Base-by-base conservation (phyloP, 345 rosid genomes). In the Mercurialis annua region DNA sequence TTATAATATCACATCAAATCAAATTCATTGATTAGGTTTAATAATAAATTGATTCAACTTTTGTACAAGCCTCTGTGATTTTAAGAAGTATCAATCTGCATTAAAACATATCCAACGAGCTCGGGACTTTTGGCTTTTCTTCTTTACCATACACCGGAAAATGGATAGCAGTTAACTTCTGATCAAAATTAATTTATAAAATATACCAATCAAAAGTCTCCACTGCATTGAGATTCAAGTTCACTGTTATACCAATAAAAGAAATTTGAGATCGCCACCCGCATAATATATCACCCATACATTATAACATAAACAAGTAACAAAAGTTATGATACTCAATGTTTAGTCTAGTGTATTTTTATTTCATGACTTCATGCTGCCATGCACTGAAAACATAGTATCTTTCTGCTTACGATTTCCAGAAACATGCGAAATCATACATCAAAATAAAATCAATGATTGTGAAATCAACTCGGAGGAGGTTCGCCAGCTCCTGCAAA, bases 401-500 rank as follows among this genome's bases (percentile, higher is more conserved):
- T 73, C 62, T 64, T 65, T 57, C 66, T 48, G 68, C 59, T 65
- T 48, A 68, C 23, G 56, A 61, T 30, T 53, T 55, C 47, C 70
- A 71, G 59, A 63, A 75, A 68, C 47, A 68, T 49, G 31, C 21
- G 38, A 57, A 71, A 27, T 62, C 23, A 50, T 53, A 60, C 52
- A 65, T 40, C 49, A 60, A 65, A 46, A n/a, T n/a, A 59, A 73
- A 71, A 66, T 55, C 30, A 43, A 33, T 49, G 17, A 10, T 49
- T 64, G 52, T 56, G 47, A 60, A 66, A 62, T 63, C 69, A 62
- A 42, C 40, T 43, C 69, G 48, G 52, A 27, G 5, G 33, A 69
- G 59, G 46, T 66, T 49, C 66, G 31, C 44, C 69, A 38, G 30
- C 12, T 53, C 79, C 82, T 78, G 82, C 62, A 64, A 54, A n/a